phyloP scores from a whole-genome alignment of 2,329 filamentous ascomycete genomes.

The Diaporthe batatas region DNA sequence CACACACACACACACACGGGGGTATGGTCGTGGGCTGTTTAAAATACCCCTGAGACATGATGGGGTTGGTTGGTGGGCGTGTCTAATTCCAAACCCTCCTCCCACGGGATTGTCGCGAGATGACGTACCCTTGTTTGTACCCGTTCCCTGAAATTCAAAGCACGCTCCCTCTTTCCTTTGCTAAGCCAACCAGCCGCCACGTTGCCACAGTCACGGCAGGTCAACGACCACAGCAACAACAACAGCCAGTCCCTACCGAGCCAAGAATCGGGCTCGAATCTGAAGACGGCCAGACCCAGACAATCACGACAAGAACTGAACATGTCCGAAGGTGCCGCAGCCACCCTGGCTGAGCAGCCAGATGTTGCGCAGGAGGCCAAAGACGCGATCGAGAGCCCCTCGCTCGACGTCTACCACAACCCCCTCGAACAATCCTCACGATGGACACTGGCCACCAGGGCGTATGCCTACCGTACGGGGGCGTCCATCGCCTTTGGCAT shows the following conservation, averaged over 20 bases:
- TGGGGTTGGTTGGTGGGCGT: background rate
- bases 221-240: background rate
- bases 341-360: constrained; percentile 39
- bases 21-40: background rate
- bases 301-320: background rate
- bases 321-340: constrained; percentile 40
- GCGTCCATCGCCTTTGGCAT: constrained; percentile 59
- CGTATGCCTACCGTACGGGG: constrained; percentile 59
- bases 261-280: background rate
- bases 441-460: constrained; percentile 59
- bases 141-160: background rate
- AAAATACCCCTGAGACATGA: constrained; percentile 11
- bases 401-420: constrained; percentile 54
- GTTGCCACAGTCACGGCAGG: constrained; percentile 12
- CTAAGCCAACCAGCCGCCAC: constrained; percentile 11
- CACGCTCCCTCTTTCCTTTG: constrained; percentile 1
- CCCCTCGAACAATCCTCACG: constrained; percentile 59
- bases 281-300: background rate
- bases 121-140: constrained; percentile 31
- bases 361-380: constrained; percentile 35
- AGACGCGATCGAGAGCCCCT: constrained; percentile 31
- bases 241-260: constrained; percentile 12
- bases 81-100: background rate
- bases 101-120: background rate
- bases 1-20: too few species aligned